Base-by-base conservation (phyloP, 2,329 filamentous ascomycete genomes). In the Scedosporium dehoogii region DNA sequence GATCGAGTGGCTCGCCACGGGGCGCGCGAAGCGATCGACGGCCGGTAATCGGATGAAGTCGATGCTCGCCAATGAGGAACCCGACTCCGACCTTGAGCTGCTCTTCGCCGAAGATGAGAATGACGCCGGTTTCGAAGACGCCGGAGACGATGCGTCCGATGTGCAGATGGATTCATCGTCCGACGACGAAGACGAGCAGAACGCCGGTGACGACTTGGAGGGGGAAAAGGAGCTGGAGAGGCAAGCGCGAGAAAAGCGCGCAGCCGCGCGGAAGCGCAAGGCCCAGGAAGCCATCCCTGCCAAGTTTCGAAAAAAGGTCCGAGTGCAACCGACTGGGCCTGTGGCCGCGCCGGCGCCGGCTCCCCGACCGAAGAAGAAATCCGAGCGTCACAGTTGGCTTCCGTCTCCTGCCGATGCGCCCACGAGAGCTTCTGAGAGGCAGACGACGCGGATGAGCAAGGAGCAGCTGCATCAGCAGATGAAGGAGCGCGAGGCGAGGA, bases 181-280 rank as follows among this genome's bases (percentile, higher is more conserved):
- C 0, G 89, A 91, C 66, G 89, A 92, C 57, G 91, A 94, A 58
- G 91, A 96, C 64, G 86, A 85, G 60, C 80, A 88, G 63, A 74
- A 76, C 44, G 75, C 74, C 62, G 72, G 71, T 29, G 82, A 94
- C 67, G 91, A 96, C 51, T 73, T 94, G 4, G 90, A 91, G 63
- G 94, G 94, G 41, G 94, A 99, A 75, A 89, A 87, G 69, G 91
- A 96, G 74, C 74, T 99, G 62, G 86, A 94, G 74, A 87, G 85
- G 66, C 84, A 89, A 68, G 91, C 88, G 63, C 87, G 86, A 67
- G 85, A 84, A 64, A 88, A 88, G 68, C 84, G 79, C 68, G 74
- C 81, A 63, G 85, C 82, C 3, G 90, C 80, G 59, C 78, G 91
- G 72, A 96, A 96, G 75, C 86, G 91, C 67, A 96, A 93, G 70